These are phyloP conservation scores for Kuraishia ogatae DNA, from an alignment of 805 yeast genomes.

Conservation along the genomic window DNA sequence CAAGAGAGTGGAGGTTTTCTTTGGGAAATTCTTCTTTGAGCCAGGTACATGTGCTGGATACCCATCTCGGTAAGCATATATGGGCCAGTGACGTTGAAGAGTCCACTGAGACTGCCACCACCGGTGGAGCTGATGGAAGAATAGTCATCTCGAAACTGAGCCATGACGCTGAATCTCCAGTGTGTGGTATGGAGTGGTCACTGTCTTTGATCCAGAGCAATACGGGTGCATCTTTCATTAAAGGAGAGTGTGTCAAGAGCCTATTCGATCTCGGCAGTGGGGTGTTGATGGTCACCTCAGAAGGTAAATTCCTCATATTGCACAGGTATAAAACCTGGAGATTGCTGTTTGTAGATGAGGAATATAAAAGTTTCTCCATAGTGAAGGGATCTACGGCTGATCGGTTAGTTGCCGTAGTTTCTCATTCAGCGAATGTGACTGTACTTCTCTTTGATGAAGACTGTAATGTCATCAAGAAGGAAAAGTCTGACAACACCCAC, in stretches of 20 bases:
- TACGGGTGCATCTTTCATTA: conserved; percentile 19
- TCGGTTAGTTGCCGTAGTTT: conserved; percentile 17
- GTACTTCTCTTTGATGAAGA: conserved; percentile 29
- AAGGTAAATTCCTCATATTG: conserved; percentile 40
- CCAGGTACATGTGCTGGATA: conserved; percentile 44
- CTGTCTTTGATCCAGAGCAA: conserved; percentile 24
- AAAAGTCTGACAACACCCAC: background rate
- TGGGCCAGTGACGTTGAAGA: conserved; percentile 69
- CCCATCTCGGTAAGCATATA: conserved; percentile 77
- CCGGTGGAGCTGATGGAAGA: conserved; percentile 94
- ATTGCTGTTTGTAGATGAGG: conserved; percentile 15
- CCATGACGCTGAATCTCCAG: conserved; percentile 21
- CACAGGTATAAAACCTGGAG: conserved; percentile 19
- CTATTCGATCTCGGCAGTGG: conserved; percentile 40
- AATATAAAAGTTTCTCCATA: conserved; percentile 18
- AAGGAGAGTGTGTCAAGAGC: conserved; percentile 55
- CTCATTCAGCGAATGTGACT: conserved; percentile 32
- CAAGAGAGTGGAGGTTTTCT: conserved; percentile 62
- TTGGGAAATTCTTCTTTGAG: conserved; percentile 22
- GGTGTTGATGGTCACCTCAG: conserved; percentile 46
- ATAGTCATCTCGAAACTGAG: conserved; percentile 52
- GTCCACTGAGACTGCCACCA: conserved; percentile 42
- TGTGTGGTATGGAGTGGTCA: conserved; percentile 19
- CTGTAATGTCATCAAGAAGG: conserved; percentile 19
- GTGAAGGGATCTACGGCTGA: conserved; percentile 14